These are phyloP conservation scores for Fonsecaea multimorphosa DNA, from an alignment of 2,329 filamentous ascomycete species.

Conservation along the genomic window DNA sequence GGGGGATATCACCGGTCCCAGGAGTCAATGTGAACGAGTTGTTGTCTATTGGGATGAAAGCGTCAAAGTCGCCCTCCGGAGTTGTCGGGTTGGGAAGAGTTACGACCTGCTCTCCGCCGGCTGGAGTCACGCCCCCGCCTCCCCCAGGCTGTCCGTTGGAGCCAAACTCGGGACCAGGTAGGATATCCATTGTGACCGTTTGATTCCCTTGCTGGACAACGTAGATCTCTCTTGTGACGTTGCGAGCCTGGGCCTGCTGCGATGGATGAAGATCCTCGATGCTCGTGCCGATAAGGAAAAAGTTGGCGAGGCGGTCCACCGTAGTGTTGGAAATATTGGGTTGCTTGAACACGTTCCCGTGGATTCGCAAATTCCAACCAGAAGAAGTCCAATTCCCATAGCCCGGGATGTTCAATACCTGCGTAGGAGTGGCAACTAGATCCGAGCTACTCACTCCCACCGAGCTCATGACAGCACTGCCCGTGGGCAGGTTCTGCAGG, in stretches of 20 bases:
- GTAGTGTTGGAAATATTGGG: conserved; percentile 70
- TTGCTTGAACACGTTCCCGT: conserved; percentile 81
- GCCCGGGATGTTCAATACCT: conserved; percentile 72
- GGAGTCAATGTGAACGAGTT: conserved; percentile 62
- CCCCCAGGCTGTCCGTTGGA: conserved; percentile 57
- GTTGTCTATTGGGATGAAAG: conserved; percentile 69
- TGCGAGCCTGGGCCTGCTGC: conserved; percentile 71
- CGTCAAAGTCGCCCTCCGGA: conserved; percentile 72
- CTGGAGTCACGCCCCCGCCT: conserved; percentile 57
- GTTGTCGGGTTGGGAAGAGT: conserved; percentile 71
- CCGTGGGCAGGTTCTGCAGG: conserved; percentile 70
- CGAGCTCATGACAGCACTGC: conserved; percentile 64
- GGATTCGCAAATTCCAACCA: conserved; percentile 77
- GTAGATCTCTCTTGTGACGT: conserved; percentile 74
- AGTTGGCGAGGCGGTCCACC: conserved; percentile 71
- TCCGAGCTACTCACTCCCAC: conserved; percentile 65
- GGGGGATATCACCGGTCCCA: conserved; percentile 67
- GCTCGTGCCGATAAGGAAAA: conserved; percentile 70
- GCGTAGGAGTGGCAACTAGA: conserved; percentile 67
- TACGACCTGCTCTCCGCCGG: conserved; percentile 67
- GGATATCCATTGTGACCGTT: conserved; percentile 68
- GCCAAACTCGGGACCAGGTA: conserved; percentile 64
- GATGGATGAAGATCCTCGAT: conserved; percentile 64
- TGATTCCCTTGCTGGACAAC: conserved; percentile 73
- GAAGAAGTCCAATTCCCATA: conserved; percentile 80